Evolutionary conservation across 1,284 basidiomycete species (phyloP), one percentile per base, ranked within the genome.

Genomic region (Malassezia sp.): DNA sequence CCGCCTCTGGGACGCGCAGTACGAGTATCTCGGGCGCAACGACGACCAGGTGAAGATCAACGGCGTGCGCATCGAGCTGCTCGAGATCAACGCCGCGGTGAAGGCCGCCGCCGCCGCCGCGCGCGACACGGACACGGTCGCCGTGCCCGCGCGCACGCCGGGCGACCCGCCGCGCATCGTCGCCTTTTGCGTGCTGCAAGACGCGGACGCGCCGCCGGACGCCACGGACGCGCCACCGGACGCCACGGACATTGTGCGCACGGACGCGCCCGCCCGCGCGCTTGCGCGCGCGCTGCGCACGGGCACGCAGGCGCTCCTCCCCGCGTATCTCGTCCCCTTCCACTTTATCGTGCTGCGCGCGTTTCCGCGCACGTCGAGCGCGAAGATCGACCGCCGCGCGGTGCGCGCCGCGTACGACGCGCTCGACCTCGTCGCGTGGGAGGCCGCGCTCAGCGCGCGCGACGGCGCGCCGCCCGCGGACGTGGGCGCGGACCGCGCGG

Each of bases 1-100:
- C 20, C 58, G 63, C 46, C 53, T 71, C 21, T 55, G 58, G 41
- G 63, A 70, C 42, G 66, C 65, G 11, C 61, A 63, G 30, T 61
- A 63, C 34, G 70, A 72, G 50, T 72, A 70, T 45, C 62, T 72
- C 24, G 71, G 71, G 1, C 60, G 71, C n/a, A 63, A 64, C 40
- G 71, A 72, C 49, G 71, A 72, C 37, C 69, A 71, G 29, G 61
- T 72, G 59, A 72, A 72, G 57, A 63, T 72, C 52, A 67, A 71
- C 47, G 71, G 71, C 17, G 69, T 72, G 41, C 67, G 71, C 8
- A 69, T 72, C 44, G 71, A 72, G 59, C 57, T 71, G 17, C 56
- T 65, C 38, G 71, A 72, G 49, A 72, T 72, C 56, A 72, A 70
- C 35, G 67, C 71, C n/a, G 60, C 67, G 12, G 56, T 72, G 42